phyloP scores from a whole-genome alignment of 225 moss, liverwort and hornwort genomes.

The Thuidium tamariscinum region DNA sequence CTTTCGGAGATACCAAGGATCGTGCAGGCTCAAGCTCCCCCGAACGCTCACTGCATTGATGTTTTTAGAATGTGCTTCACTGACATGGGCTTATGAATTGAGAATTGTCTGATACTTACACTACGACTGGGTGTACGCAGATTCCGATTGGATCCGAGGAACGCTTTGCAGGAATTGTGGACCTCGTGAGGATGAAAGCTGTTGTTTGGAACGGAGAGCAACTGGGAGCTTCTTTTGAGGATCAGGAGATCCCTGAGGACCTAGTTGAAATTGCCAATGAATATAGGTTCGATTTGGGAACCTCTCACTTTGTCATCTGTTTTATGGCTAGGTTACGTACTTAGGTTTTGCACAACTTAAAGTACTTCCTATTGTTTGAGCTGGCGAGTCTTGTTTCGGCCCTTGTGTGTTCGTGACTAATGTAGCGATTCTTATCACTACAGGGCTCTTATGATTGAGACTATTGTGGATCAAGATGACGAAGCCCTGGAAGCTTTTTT shows the following conservation, averaged over 20 bases:
- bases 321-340: neutral
- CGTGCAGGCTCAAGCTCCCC: neutral
- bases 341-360: neutral
- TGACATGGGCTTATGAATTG: neutral
- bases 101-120: neutral
- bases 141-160: conserved; percentile 87
- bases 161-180: conserved; percentile 52
- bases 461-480: conserved; percentile 72
- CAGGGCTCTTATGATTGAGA: conserved; percentile 54
- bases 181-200: conserved; percentile 86
- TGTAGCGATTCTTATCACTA: neutral
- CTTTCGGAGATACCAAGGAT: neutral
- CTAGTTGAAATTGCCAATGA: conserved; percentile 42
- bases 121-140: conserved; percentile 1
- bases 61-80: neutral
- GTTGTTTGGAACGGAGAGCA: conserved; percentile 87
- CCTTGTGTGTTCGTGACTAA: neutral
- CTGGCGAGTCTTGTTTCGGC: neutral
- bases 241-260: conserved; percentile 63
- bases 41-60: neutral
- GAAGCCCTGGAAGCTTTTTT: conserved; percentile 77
- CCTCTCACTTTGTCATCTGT: neutral
- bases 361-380: neutral
- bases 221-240: conserved; percentile 73
- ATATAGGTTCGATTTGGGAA: conserved; percentile 29